These are phyloP conservation scores for Scheffersomyces parashehatae DNA, from an alignment of 1,139 yeast species.

Conservation along the genomic window DNA sequence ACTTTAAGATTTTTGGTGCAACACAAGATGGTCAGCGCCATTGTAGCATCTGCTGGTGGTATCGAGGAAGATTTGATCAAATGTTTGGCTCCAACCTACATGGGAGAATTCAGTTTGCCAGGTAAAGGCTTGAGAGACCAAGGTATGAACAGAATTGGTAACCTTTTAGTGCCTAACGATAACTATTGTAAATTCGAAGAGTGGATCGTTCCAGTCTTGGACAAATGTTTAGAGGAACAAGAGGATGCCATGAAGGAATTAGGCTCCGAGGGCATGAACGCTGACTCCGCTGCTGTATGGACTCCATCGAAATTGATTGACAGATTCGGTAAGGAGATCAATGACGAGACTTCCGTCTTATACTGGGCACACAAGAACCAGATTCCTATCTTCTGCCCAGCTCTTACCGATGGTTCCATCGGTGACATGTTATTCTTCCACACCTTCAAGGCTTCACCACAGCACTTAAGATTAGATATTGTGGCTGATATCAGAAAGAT, in stretches of 20 bases:
- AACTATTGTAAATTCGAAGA: conserved; percentile 97
- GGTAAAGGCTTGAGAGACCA: conserved; percentile 85
- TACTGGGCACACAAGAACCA: conserved; percentile 98
- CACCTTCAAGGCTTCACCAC: conserved; percentile 91
- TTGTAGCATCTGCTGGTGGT: conserved; percentile 97
- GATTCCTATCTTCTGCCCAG: conserved; percentile 96
- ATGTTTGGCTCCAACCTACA: conserved; percentile 91
- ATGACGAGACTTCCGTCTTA: conserved; percentile 89
- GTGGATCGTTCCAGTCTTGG: conserved; percentile 95
- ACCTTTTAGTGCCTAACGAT: conserved; percentile 93
- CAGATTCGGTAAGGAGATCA: conserved; percentile 90
- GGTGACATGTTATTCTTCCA: conserved; percentile 99
- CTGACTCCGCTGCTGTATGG: conserved; percentile 59
- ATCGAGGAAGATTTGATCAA: conserved; percentile 96
- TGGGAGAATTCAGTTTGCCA: conserved; percentile 84
- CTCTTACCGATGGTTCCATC: conserved; percentile 94
- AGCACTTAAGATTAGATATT: conserved; percentile 83
- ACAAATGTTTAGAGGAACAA: conserved; percentile 85
- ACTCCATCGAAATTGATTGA: conserved; percentile 93
- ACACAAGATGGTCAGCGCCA: conserved; percentile 90
- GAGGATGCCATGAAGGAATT: conserved; percentile 60
- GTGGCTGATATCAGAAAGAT: conserved; percentile 91
- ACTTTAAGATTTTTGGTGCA: conserved; percentile 86
- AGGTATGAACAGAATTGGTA: conserved; percentile 98
- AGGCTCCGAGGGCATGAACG: conserved; percentile 58